phyloP scores from a whole-genome alignment of 345 rosid species.

The Citrus australasica region DNA sequence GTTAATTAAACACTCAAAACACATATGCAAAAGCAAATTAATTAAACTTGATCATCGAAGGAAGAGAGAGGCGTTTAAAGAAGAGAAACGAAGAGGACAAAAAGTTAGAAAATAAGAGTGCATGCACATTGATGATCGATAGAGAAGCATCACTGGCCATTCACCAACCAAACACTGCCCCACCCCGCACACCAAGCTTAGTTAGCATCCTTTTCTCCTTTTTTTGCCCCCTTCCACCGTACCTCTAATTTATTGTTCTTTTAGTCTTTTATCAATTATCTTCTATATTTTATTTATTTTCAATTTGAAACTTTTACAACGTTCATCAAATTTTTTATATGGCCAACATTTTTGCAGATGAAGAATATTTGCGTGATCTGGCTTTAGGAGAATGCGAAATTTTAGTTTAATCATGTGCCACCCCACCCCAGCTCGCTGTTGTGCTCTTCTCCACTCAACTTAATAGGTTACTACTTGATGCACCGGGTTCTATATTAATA shows the following conservation, averaged over 20 bases:
- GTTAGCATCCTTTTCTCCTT: neutral
- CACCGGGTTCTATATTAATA: too few relatives aligned
- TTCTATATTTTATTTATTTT: neutral
- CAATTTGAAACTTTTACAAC: neutral
- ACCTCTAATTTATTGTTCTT: neutral
- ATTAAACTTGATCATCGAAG: neutral
- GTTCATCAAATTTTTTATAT: neutral
- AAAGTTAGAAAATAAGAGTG: neutral
- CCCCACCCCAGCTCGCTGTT: neutral
- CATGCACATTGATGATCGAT: neutral
- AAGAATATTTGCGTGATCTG: too few relatives aligned
- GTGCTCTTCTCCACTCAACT: neutral
- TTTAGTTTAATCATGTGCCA: neutral
- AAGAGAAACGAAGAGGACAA: neutral
- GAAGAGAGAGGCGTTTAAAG: neutral
- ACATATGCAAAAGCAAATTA: too few relatives aligned
- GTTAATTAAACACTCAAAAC: too few relatives aligned
- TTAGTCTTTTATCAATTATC: too few relatives aligned
- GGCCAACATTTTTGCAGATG: neutral
- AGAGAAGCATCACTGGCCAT: neutral
- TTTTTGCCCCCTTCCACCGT: neutral
- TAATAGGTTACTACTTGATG: too few relatives aligned
- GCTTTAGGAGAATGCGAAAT: neutral
- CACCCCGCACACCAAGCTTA: neutral
- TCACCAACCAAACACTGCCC: neutral